phyloP scores from a whole-genome alignment of 805 yeast species.

The Teunomyces kruisii region DNA sequence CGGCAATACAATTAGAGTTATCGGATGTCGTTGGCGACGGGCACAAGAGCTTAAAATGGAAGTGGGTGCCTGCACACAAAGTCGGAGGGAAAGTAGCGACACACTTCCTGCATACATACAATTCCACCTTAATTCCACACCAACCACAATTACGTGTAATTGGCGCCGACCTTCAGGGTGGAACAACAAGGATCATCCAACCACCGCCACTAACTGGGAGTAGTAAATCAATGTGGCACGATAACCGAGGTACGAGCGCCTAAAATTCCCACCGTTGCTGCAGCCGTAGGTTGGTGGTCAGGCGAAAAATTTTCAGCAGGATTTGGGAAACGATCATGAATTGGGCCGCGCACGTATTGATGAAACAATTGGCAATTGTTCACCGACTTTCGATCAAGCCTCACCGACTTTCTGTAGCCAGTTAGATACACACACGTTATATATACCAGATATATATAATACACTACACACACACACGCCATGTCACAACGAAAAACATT shows the following conservation, averaged over 20 bases:
- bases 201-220: not conserved
- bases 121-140: too few relatives aligned
- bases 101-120: too few relatives aligned
- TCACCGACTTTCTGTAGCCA: not conserved
- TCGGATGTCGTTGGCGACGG: too few relatives aligned
- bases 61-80: too few relatives aligned
- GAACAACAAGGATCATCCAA: too few relatives aligned
- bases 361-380: constrained; percentile 3
- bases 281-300: not conserved
- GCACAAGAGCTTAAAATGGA: too few relatives aligned
- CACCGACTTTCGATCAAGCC: not conserved
- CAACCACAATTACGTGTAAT: too few relatives aligned
- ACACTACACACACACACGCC: constrained; percentile 1
- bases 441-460: constrained; percentile 1
- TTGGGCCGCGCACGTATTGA: not conserved
- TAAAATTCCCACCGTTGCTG: not conserved
- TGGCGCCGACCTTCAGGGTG: too few relatives aligned
- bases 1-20: too few relatives aligned
- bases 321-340: not conserved
- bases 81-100: too few relatives aligned
- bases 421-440: constrained; percentile 3
- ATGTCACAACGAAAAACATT: constrained; percentile 36
- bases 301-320: constrained; percentile 2
- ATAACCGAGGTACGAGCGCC: not conserved
- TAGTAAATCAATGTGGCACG: not conserved